Conservation (phyloP, 2,329 filamentous ascomycete genomes). For the Beauveria pseudobassiana region DNA sequence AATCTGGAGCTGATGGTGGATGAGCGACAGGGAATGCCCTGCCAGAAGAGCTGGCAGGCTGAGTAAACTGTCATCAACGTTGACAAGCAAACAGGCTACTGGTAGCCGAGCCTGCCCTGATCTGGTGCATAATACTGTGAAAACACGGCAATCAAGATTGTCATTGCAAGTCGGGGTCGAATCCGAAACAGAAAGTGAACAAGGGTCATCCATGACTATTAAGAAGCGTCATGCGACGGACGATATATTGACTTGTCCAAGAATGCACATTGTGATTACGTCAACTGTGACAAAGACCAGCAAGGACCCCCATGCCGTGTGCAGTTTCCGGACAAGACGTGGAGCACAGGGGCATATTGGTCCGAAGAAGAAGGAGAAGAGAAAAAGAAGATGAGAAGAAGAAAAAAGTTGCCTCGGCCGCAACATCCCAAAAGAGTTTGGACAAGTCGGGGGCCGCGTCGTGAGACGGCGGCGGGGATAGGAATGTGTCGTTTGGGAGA, state of each 20-base stretch:
- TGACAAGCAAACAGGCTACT: background rate
- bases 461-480: background rate
- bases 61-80: background rate
- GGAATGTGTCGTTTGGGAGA: background rate
- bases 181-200: too few relatives aligned
- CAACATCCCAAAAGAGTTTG: background rate
- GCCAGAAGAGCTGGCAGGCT: background rate
- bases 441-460: background rate
- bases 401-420: background rate
- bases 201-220: too few relatives aligned
- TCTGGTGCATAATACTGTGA: too few relatives aligned
- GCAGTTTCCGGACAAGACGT: background rate
- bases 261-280: too few relatives aligned
- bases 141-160: too few relatives aligned
- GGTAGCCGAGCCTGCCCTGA: too few relatives aligned
- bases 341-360: background rate
- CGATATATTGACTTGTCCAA: too few relatives aligned
- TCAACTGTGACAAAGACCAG: background rate
- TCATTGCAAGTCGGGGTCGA: too few relatives aligned
- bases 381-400: background rate
- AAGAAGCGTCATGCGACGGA: too few relatives aligned
- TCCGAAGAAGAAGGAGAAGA: too few relatives aligned
- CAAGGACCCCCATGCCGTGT: background rate
- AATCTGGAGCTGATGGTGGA: background rate
- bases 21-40: background rate